These are phyloP conservation scores for Acanthochlamys bracteata DNA, from an alignment of 106 monocot genomes.

Conservation along the genomic window DNA sequence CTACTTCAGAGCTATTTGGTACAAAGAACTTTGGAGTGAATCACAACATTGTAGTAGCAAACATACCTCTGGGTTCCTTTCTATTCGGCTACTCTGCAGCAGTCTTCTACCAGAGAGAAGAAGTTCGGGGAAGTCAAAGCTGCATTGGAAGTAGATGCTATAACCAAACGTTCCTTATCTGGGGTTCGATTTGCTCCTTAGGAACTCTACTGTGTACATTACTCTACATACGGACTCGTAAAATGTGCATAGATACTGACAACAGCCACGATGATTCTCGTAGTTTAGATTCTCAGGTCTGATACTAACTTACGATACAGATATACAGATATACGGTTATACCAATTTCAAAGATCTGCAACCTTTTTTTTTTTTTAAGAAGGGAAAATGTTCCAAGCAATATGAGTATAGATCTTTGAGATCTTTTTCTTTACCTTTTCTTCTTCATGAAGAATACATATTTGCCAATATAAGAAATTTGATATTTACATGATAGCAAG, in stretches of 20 bases:
- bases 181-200: slow-evolving; percentile 44
- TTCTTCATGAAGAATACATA: background rate
- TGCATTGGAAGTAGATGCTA: slow-evolving; percentile 51
- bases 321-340: background rate
- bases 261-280: background rate
- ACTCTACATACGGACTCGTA: slow-evolving; percentile 30
- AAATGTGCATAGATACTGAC: background rate
- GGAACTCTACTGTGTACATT: slow-evolving; percentile 31
- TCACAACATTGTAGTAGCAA: slow-evolving; percentile 66
- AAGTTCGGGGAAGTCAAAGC: background rate
- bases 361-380: background rate
- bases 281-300: background rate
- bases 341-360: too few species aligned
- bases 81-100: slow-evolving; percentile 65
- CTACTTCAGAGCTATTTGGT: slow-evolving; percentile 69
- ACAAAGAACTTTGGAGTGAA: slow-evolving; percentile 51
- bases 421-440: background rate
- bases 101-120: slow-evolving; percentile 39
- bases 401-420: background rate
- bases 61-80: slow-evolving; percentile 82
- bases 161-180: slow-evolving; percentile 36
- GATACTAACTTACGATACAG: background rate
- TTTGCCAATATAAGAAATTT: too few species aligned
- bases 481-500: too few species aligned
- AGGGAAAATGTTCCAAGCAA: too few species aligned